A percentile compares a stretch with the other conserved stretches of the same genome.
phyloP scores from a whole-genome alignment of 441 rosid genomes.

The Raphanus hybrid region DNA sequence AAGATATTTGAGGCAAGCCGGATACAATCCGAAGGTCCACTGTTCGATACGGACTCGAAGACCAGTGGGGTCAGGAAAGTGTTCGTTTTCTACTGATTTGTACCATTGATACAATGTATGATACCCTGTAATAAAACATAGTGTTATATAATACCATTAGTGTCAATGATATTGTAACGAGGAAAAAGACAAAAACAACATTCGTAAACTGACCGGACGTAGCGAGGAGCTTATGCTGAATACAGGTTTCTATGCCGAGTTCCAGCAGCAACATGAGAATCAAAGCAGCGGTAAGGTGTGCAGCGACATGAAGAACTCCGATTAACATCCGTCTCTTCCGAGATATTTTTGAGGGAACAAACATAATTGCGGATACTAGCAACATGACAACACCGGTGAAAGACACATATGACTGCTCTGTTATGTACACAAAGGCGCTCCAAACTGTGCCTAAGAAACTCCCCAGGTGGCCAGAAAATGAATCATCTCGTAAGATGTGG shows the following conservation, averaged over 20 bases:
- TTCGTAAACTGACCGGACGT: slow-evolving; percentile 69
- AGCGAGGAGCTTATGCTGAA: slow-evolving; percentile 88
- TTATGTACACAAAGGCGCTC: slow-evolving; percentile 66
- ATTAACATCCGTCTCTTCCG: slow-evolving; percentile 78
- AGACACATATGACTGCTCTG: slow-evolving; percentile 83
- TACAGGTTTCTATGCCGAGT: slow-evolving; percentile 90
- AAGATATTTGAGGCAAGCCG: slow-evolving; percentile 97
- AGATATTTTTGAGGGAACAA: slow-evolving; percentile 90
- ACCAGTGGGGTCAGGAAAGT: slow-evolving; percentile 99
- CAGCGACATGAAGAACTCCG: slow-evolving; percentile 87
- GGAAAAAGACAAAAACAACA: neutral
- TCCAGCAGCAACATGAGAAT: slow-evolving; percentile 94
- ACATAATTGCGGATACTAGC: slow-evolving; percentile 68
- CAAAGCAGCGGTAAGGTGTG: slow-evolving; percentile 88
- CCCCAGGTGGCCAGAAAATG: slow-evolving; percentile 85
- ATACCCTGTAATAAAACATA: slow-evolving; percentile 62
- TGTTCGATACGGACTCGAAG: slow-evolving; percentile 95
- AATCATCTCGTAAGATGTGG: slow-evolving; percentile 85
- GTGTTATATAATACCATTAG: neutral
- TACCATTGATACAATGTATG: slow-evolving; percentile 97
- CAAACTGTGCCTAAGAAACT: slow-evolving; percentile 84
- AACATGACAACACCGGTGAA: slow-evolving; percentile 74
- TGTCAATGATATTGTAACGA: slow-evolving; percentile 3
- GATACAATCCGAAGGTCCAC: slow-evolving; percentile 98
- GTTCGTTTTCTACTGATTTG: slow-evolving; percentile 86